These are phyloP conservation scores for Cyclotella sp. DNA, from an alignment of 108 stramenopile genomes.

Conservation along the genomic window DNA sequence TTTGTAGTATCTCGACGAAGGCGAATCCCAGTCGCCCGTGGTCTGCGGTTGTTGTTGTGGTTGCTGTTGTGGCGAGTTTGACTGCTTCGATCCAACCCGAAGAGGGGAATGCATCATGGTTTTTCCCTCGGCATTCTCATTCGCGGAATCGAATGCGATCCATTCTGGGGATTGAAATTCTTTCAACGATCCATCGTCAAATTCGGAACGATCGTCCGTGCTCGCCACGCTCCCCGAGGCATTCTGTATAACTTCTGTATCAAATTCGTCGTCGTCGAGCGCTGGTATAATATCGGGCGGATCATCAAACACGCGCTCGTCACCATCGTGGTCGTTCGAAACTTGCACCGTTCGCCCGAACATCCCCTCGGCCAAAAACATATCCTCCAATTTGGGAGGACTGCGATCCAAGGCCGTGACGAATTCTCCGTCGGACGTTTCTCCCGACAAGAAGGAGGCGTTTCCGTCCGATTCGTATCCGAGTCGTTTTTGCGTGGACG, in stretches of 20 bases:
- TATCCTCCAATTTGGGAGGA: conserved; percentile 12
- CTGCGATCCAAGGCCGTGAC: conserved; percentile 18
- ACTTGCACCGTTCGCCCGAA: not conserved
- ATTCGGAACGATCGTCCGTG: not conserved
- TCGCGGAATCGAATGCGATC: no score
- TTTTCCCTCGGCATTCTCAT: not conserved
- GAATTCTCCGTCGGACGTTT: conserved; percentile 15
- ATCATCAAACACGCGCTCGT: not conserved
- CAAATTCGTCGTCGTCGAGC: conserved; percentile 1
- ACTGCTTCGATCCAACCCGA: not conserved
- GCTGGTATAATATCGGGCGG: conserved; percentile 11
- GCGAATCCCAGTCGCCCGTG: not conserved
- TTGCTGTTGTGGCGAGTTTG: not conserved
- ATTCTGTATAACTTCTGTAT: not conserved
- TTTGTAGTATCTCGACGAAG: not conserved
- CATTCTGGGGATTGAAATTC: no score
- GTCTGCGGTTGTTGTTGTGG: not conserved
- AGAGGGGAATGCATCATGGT: not conserved
- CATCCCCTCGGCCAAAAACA: conserved; percentile 15
- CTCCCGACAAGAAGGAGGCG: not conserved
- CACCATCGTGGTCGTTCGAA: not conserved
- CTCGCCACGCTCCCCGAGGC: not conserved
- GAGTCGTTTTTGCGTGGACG: not conserved
- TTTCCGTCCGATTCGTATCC: conserved; percentile 4
- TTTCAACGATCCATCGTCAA: no score